Evolutionary conservation across 768 basidiomycete species (phyloP).

Genomic region (Tulasnella sp.): DNA sequence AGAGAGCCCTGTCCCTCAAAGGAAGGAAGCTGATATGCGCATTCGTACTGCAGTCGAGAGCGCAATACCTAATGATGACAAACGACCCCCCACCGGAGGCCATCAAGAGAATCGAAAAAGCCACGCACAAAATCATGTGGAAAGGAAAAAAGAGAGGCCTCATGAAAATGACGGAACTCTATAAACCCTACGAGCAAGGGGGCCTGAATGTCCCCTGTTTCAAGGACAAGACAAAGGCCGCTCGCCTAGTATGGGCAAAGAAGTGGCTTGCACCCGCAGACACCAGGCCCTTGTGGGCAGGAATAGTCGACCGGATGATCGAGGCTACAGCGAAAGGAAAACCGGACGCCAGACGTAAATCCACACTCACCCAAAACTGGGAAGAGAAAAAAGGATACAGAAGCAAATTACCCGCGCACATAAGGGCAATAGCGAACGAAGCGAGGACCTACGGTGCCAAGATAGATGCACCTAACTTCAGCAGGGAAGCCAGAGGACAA

Average conservation of each 20-base stretch:
- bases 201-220: neutral
- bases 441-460: neutral
- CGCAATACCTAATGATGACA: neutral
- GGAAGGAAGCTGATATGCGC: neutral
- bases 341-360: neutral
- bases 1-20: neutral
- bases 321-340: neutral
- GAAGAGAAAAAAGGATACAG: neutral
- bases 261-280: neutral
- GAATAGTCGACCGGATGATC: neutral
- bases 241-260: neutral
- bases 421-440: neutral
- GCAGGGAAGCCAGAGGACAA: constrained; percentile 7
- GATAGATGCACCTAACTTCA: neutral
- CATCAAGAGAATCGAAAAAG: neutral
- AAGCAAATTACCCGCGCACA: neutral
- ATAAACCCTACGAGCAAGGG: neutral
- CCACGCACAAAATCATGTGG: neutral
- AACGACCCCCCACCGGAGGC: neutral
- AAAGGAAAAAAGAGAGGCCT: neutral
- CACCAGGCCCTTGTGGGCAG: neutral
- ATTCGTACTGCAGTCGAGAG: neutral
- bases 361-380: neutral
- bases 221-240: neutral
- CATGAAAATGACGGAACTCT: constrained; percentile 4